A percentile compares a stretch with the other conserved stretches of the same genome.
Evolutionary conservation across 2,329 filamentous ascomycete species (phyloP).

Genomic region (Cytospora piceicola): DNA sequence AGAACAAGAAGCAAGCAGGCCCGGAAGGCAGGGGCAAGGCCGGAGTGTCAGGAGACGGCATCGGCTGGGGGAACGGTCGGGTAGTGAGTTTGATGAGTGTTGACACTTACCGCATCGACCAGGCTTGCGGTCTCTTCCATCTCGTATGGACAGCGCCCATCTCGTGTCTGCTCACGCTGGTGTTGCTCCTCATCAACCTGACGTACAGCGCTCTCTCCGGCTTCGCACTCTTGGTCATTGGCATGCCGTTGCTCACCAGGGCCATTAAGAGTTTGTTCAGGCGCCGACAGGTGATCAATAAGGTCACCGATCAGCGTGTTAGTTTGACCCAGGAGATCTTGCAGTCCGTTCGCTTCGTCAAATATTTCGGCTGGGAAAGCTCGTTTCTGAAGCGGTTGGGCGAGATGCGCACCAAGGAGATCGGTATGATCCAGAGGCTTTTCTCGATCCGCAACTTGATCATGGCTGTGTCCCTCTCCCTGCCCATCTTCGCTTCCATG

Average conservation of each 20-base stretch:
- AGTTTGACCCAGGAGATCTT: conserved; percentile 91
- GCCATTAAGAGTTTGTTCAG: conserved; percentile 78
- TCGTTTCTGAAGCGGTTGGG: conserved; percentile 80
- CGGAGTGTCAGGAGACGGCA: conserved; percentile 67
- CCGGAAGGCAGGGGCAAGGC: conserved; percentile 46
- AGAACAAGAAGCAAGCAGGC: conserved; percentile 31
- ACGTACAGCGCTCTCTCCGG: conserved; percentile 89
- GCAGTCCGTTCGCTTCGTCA: conserved; percentile 90
- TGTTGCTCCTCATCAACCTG: conserved; percentile 82
- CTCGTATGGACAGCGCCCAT: conserved; percentile 88
- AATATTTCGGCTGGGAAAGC: conserved; percentile 94
- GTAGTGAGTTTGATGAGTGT: conserved; percentile 95
- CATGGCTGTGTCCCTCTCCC: conserved; percentile 79
- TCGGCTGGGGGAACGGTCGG: conserved; percentile 89
- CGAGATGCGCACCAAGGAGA: conserved; percentile 75
- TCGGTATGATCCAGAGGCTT: conserved; percentile 80
- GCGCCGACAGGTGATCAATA: conserved; percentile 82
- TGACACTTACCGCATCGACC: conserved; percentile 90
- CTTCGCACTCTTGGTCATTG: conserved; percentile 79
- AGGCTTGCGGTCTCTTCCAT: conserved; percentile 87
- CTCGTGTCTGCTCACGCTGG: conserved; percentile 75
- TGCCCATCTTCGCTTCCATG: conserved; percentile 96
- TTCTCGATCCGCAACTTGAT: conserved; percentile 84
- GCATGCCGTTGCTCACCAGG: conserved; percentile 75
- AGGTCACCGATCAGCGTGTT: conserved; percentile 90